phyloP scores from a whole-genome alignment of 2,329 filamentous ascomycete species.

The Nigrospora sphaerica region DNA sequence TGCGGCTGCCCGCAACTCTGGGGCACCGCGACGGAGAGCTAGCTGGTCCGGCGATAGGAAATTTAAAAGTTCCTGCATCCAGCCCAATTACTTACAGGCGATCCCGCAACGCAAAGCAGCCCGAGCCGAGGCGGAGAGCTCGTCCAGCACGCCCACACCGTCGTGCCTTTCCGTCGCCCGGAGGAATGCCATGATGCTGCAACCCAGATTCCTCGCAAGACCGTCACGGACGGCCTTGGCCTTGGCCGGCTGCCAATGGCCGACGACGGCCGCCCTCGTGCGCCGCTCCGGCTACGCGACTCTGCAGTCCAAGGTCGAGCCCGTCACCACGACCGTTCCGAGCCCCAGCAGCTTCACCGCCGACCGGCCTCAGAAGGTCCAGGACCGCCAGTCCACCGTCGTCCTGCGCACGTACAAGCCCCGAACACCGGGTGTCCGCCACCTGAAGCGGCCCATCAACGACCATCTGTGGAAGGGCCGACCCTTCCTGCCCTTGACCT shows the following conservation, averaged over 20 bases:
- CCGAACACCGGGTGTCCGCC: conserved; percentile 83
- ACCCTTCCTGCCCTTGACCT: conserved; percentile 75
- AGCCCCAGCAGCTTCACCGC: conserved; percentile 10
- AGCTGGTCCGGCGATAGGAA: too few species aligned
- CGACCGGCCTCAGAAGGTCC: conserved; percentile 3
- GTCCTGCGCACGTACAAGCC: conserved; percentile 84
- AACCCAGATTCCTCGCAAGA: conserved; percentile 21
- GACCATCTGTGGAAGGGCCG: conserved; percentile 95
- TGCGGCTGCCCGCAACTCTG: too few species aligned
- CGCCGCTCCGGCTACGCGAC: conserved; percentile 21
- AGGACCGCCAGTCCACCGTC: conserved; percentile 27
- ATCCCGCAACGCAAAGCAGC: too few species aligned
- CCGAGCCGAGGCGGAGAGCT: too few species aligned
- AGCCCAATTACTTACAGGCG: too few species aligned
- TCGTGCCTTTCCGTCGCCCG: too few species aligned
- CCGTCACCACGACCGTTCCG: conserved; percentile 6
- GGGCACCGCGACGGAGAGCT: too few species aligned
- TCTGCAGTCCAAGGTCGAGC: conserved; percentile 9
- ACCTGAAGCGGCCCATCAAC: conserved; percentile 87
- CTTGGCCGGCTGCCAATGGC: conserved; percentile 12
- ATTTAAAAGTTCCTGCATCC: too few species aligned
- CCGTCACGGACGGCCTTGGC: conserved; percentile 16
- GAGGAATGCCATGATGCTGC: conserved; percentile 20
- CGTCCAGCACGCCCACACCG: too few species aligned
- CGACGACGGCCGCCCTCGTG: conserved; percentile 8